Base-by-base conservation (phyloP, 805 yeast species). In the Saturnispora besseyi region DNA sequence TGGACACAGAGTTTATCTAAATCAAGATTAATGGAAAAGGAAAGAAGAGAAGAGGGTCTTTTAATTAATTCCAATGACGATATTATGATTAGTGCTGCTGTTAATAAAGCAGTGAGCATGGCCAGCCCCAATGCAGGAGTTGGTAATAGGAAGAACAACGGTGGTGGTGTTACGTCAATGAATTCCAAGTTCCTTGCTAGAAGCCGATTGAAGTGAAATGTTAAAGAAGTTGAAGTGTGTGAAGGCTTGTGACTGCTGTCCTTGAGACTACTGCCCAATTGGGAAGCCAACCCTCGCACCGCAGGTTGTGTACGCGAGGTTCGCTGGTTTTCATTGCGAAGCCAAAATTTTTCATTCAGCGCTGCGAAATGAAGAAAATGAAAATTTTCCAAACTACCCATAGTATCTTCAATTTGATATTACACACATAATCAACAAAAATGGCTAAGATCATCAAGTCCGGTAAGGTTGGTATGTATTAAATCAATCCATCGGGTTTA, bases 371-470 rank as follows among this genome's bases (percentile, higher is more conserved):
- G 30, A 26, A 38, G 28, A n/a, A 38, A 22, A 38, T 13, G 18
- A 38, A 38, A 38, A 38, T 22, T 38, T 38, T 38, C 42, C 28
- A 24, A 22, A 38, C 42, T 38, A 29, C 18, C 30, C 13, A 38
- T 36, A 36, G 40, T 18, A 22, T 18, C 40, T 18, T 38, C 18
- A 22, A 38, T 38, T 38, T 11, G 42, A 38, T 22, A 24, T 38
- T 38, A 50, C 42, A 54, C 46, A 51, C 46, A 36, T 36, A 58
- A 50, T 52, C 49, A 51, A 45, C 53, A 62, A 73, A 71, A 77
- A 90, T 89, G 96, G 96, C 96, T 80, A 93, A 93, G 79, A 91
- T 93, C 85, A 84, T 93, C 79, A 93, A 91, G 82, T 87, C 98
- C 75, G 97, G 97, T 83, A 89, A 86, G 86, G 98, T 91, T 84